These are phyloP conservation scores for Fusarium brevicatenulatum DNA, from an alignment of 2,329 filamentous ascomycete species.

Conservation along the genomic window DNA sequence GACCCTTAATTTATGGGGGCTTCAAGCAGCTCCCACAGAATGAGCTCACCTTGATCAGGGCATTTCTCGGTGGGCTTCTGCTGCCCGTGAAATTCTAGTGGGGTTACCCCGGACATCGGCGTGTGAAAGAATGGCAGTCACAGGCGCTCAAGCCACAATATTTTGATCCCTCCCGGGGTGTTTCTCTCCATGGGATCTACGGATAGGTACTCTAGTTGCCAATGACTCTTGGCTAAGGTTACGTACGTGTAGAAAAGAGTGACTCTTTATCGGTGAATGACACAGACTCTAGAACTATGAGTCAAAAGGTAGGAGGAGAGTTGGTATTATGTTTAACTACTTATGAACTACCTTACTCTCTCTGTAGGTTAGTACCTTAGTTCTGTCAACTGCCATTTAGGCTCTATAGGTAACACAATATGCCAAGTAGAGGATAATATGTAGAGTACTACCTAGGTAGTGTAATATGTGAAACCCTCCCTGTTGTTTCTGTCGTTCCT, in stretches of 20 bases:
- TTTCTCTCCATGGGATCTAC: not conserved
- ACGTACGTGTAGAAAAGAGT: not conserved
- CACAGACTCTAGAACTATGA: not conserved
- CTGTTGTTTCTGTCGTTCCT: not conserved
- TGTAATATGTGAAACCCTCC: not conserved
- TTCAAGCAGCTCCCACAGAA: conserved; percentile 20
- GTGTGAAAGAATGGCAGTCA: conserved; percentile 27
- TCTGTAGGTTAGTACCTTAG: not conserved
- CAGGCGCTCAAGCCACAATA: conserved; percentile 12
- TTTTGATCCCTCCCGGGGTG: not conserved
- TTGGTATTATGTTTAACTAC: too few relatives aligned
- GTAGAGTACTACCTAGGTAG: not conserved
- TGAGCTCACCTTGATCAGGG: conserved; percentile 34
- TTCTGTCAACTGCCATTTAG: not conserved
- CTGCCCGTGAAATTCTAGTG: conserved; percentile 31
- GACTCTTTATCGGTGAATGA: not conserved
- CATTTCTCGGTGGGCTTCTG: conserved; percentile 25
- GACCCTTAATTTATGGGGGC: conserved; percentile 34
- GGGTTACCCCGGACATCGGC: conserved; percentile 46
- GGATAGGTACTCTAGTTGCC: not conserved
- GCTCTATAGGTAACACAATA: not conserved
- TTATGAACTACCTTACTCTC: not conserved
- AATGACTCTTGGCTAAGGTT: not conserved
- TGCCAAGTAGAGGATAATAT: not conserved
- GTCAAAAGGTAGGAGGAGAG: not conserved